Conservation (phyloP, 768 basidiomycete species). For the Brasilioporus rufonigricans region DNA sequence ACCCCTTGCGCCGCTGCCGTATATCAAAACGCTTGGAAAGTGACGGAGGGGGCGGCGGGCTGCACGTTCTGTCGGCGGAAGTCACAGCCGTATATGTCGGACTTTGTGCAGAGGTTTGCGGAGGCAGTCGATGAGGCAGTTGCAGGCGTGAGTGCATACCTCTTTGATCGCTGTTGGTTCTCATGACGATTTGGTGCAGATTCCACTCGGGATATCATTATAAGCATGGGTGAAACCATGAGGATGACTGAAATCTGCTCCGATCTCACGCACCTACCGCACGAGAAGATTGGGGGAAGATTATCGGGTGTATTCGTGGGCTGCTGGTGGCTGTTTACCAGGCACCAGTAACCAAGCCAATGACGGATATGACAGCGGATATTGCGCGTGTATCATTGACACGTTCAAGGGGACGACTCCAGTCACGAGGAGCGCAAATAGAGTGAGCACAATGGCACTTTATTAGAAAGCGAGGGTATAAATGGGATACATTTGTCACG, state of each 20-base stretch:
- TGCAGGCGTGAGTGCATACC: constrained; percentile 17
- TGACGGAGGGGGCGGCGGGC: constrained; percentile 13
- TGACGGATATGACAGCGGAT: background rate
- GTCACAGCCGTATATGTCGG: constrained; percentile 17
- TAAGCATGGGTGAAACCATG: background rate
- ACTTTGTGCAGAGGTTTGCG: constrained; percentile 24
- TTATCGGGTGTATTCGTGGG: background rate
- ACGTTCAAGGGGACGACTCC: too few species aligned
- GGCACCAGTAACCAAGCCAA: background rate
- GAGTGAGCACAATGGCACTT: too few species aligned
- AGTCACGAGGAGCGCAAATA: background rate
- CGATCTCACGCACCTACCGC: background rate
- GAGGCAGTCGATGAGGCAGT: constrained; percentile 20
- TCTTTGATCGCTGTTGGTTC: background rate
- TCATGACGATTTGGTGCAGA: constrained; percentile 5
- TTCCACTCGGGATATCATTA: constrained; percentile 21
- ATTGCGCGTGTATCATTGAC: background rate
- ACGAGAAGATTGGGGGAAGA: too few species aligned
- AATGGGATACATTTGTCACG: too few species aligned
- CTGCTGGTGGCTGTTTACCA: background rate
- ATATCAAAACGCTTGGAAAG: constrained; percentile 13
- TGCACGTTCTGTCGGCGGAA: constrained; percentile 22
- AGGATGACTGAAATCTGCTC: background rate
- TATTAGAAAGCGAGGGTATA: too few species aligned
- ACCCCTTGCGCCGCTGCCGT: constrained; percentile 25